Base-by-base conservation (phyloP, 768 basidiomycete species). In the Hemileccinum impolitum region DNA sequence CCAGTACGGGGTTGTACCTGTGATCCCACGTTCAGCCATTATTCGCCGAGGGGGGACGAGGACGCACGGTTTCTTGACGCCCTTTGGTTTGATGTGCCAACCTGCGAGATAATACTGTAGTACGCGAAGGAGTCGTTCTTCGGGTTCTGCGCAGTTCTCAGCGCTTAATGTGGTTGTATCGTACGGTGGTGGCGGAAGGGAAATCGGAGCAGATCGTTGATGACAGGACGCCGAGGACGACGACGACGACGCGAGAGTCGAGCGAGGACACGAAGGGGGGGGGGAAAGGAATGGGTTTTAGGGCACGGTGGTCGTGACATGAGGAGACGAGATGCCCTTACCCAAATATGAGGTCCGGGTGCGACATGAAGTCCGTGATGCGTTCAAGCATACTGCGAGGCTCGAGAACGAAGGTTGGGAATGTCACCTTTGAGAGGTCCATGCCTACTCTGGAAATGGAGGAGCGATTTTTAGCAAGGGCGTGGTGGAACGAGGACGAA, bases 81-180 rank as follows among this genome's bases (percentile, higher is more conserved):
- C 96, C 72, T 90, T 94, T 57, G 96, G 94, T 70, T 97, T 97
- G 73, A 97, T 94, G 70, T 98, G 96, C 96, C 96, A 99, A 19
- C 96, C 96, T n/a, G 90, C 87, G 40, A 99, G 84, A 66, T 97
- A 99, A 67, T 94, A 96, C 54, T 89, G 87, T 30, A 97, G 76
- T 2, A 98, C 92, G 43, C 84, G 80, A 54, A 95, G 78, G 67
- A 97, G 97, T 38, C 96, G 76, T 64, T 95, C 94, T 66, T 95
- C 87, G 28, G 91, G 81, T 60, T 92, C 84, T 35, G 78, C 75
- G 63, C 81, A 84, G n/a, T 81, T 66, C 56, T 90, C 91, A 39
- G 90, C 88, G 35, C 94, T 95, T 61, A 21, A 45, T 42, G 18
- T n/a, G 9, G 23, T 35, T 19, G 48, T 49, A 56, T 42, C 44